Conservation (phyloP, 2,329 filamentous ascomycete species). For the Fonsecaea pugnacius region DNA sequence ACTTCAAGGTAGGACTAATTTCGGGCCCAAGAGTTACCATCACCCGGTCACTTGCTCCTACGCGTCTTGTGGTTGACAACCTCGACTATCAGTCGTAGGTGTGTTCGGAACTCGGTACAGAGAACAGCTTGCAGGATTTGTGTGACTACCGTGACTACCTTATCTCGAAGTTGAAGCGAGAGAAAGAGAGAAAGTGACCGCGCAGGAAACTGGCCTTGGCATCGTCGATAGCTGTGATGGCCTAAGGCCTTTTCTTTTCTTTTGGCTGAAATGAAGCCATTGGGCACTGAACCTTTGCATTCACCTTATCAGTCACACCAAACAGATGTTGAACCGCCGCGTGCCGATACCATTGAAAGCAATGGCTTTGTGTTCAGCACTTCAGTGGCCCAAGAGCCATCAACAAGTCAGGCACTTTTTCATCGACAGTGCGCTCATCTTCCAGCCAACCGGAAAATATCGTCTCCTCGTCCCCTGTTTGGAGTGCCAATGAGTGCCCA, state of each 20-base stretch:
- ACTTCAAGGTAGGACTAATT: not conserved
- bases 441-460: constrained; percentile 3
- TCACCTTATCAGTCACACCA: not conserved
- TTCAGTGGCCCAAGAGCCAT: not conserved
- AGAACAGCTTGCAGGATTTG: not conserved
- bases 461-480: not conserved
- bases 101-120: too few relatives aligned
- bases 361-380: not conserved
- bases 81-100: not conserved
- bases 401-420: not conserved
- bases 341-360: not conserved
- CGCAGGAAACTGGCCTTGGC: not conserved
- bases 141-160: not conserved
- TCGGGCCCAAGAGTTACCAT: not conserved
- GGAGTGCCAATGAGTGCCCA: not conserved
- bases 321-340: not conserved
- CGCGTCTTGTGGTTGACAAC: not conserved
- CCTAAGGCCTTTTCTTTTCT: not conserved
- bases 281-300: not conserved
- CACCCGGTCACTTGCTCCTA: not conserved
- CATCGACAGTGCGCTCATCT: not conserved
- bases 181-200: not conserved
- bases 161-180: not conserved
- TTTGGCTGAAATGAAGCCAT: not conserved
- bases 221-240: not conserved